Evolutionary conservation across 495 filamentous ascomycete species (phyloP).

Genomic region (Xylaria nigripes): DNA sequence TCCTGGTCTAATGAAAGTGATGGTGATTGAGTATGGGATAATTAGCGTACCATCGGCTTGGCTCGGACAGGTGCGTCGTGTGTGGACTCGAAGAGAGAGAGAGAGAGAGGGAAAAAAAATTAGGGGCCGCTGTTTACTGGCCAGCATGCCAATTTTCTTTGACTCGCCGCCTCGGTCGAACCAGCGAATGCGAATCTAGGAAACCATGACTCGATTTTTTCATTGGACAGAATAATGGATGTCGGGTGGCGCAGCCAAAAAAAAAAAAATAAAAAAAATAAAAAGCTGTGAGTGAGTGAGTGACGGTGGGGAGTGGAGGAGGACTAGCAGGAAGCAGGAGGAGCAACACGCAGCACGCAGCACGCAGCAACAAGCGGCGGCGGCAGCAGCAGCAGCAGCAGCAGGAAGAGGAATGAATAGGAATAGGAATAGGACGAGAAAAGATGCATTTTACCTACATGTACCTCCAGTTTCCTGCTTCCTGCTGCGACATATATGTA

Average conservation of each 20-base stretch:
- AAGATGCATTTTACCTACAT: no score
- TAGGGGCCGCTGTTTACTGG: background rate
- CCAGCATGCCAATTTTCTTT: background rate
- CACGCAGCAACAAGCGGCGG: no score
- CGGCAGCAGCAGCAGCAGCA: no score
- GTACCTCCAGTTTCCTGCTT: no score
- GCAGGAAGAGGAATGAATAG: no score
- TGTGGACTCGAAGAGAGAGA: background rate
- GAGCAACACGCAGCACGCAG: no score
- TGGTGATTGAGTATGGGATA: background rate
- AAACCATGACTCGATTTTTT: slow-evolving; percentile 2
- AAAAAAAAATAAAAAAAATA: no score
- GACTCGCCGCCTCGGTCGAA: slow-evolving; percentile 7
- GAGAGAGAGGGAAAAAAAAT: background rate
- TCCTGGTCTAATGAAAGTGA: background rate
- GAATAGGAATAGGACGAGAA: no score
- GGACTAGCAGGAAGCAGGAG: no score
- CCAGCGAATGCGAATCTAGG: slow-evolving; percentile 9
- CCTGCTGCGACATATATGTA: no score
- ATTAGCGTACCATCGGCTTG: slow-evolving; percentile 11
- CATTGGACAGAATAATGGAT: slow-evolving; percentile 5
- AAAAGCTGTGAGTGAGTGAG: no score
- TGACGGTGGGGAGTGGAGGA: background rate
- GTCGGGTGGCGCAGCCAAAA: slow-evolving; percentile 10
- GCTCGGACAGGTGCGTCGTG: slow-evolving; percentile 1